phyloP scores from a whole-genome alignment of 1,284 basidiomycete genomes.

The Prillingera fragicola region DNA sequence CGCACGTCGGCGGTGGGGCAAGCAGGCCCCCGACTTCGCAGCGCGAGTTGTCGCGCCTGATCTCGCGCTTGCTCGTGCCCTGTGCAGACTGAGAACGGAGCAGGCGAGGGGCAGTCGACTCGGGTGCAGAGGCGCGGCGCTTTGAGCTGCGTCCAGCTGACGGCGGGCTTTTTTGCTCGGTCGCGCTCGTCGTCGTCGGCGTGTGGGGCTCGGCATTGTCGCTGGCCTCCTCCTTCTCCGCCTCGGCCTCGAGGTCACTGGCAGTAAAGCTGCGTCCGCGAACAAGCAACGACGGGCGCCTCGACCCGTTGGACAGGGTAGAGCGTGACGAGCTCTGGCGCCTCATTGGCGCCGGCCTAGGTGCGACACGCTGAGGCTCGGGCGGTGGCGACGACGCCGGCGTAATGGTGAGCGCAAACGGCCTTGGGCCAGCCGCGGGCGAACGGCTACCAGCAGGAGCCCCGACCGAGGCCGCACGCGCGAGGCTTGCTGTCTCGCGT shows the following conservation, averaged over 20 bases:
- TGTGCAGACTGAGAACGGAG: too few species aligned
- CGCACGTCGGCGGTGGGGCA: too few species aligned
- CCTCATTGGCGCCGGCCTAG: conserved; percentile 25
- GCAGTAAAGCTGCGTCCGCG: conserved; percentile 46
- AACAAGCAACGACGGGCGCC: conserved; percentile 35
- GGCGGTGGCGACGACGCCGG: conserved; percentile 4
- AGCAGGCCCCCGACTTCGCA: too few species aligned
- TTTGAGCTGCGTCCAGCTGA: too few species aligned
- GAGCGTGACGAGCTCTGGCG: conserved; percentile 10
- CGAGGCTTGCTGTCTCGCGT: conserved; percentile 11
- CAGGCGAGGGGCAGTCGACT: too few species aligned
- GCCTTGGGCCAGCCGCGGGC: background rate
- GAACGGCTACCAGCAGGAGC: background rate
- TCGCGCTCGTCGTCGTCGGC: too few species aligned
- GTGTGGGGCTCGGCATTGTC: background rate
- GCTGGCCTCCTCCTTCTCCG: background rate
- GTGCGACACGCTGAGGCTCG: conserved; percentile 12
- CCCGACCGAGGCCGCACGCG: conserved; percentile 15
- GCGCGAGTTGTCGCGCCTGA: too few species aligned
- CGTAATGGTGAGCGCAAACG: background rate
- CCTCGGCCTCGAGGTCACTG: conserved; percentile 35
- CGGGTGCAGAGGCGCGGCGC: too few species aligned
- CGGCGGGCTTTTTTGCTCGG: too few species aligned
- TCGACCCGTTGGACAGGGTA: conserved; percentile 19
- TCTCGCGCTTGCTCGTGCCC: too few species aligned